Evolutionary conservation across 2,329 filamentous ascomycete species (phyloP).

Genomic region (Alternaria postmessia): DNA sequence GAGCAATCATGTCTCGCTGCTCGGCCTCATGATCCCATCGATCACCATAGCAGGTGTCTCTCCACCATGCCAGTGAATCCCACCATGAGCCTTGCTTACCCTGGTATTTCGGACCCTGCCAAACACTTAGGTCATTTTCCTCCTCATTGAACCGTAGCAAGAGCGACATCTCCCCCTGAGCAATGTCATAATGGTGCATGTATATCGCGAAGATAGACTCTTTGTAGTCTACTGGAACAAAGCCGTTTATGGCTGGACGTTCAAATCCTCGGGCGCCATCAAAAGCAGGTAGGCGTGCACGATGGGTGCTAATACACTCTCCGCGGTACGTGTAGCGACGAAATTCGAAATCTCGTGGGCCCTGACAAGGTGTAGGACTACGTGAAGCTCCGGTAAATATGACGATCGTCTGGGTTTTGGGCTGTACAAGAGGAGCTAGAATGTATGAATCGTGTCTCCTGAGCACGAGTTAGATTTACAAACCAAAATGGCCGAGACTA

Average conservation of each 20-base stretch:
- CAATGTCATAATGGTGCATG: background rate
- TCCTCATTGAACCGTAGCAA: conserved; percentile 27
- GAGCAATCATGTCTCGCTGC: background rate
- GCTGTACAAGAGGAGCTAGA: conserved; percentile 19
- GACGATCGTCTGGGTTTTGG: conserved; percentile 21
- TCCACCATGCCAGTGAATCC: conserved; percentile 23
- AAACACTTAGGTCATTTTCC: conserved; percentile 14
- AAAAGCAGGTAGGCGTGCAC: background rate
- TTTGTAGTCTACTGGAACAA: conserved; percentile 12
- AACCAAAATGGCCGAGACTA: background rate
- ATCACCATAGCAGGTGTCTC: conserved; percentile 20
- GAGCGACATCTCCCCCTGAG: background rate
- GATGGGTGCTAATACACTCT: conserved; percentile 3
- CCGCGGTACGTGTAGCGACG: conserved; percentile 25
- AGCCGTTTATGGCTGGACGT: background rate
- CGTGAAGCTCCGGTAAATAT: conserved; percentile 10
- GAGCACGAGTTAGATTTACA: conserved; percentile 4
- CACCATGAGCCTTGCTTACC: background rate
- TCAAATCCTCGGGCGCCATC: background rate
- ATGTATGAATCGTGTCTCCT: background rate
- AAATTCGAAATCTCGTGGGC: background rate
- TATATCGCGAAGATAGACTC: conserved; percentile 2
- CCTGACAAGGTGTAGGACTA: background rate
- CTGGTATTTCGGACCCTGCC: background rate
- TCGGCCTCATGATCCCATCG: background rate